A percentile compares a stretch with the other conserved stretches of the same genome.
Evolutionary conservation across 139 green algal species (phyloP).

Genomic region (Chlamydomonas applanata): DNA sequence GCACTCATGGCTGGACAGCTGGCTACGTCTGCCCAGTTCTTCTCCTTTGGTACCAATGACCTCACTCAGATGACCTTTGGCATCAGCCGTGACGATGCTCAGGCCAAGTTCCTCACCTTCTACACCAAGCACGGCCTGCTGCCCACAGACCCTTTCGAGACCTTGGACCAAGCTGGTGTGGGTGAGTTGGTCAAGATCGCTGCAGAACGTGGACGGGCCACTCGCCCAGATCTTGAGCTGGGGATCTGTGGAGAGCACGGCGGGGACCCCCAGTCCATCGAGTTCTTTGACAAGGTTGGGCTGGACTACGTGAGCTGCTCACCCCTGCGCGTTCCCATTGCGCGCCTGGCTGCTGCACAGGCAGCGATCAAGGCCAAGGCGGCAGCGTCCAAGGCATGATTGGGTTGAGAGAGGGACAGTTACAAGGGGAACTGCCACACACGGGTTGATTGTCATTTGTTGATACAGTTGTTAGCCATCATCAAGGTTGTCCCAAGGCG

Average conservation of each 20-base stretch:
- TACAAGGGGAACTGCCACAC: no score
- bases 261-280: constrained; percentile 74
- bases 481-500: no score
- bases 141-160: constrained; percentile 80
- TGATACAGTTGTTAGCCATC: no score
- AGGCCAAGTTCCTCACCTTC: constrained; percentile 77
- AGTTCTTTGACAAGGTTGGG: constrained; percentile 65
- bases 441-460: no score
- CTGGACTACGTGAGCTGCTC: constrained; percentile 88
- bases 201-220: constrained; percentile 59
- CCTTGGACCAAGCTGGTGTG: constrained; percentile 77
- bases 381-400: no score
- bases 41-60: constrained; percentile 93
- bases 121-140: constrained; percentile 47
- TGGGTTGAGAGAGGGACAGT: no score
- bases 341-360: constrained; percentile 83
- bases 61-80: constrained; percentile 86
- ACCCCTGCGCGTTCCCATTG: constrained; percentile 87
- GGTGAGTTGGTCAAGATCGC: constrained; percentile 83
- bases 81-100: constrained; percentile 78
- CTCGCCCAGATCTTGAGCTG: constrained; percentile 68
- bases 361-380: constrained; percentile 41
- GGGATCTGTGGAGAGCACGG: constrained; percentile 92
- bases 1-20: constrained; percentile 61
- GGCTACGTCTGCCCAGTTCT: constrained; percentile 83